A percentile compares a stretch with the other conserved stretches of the same genome.
These are phyloP conservation scores for Globisporangium cystogenes DNA, from an alignment of 352 stramenopile genomes.

Conservation along the genomic window DNA sequence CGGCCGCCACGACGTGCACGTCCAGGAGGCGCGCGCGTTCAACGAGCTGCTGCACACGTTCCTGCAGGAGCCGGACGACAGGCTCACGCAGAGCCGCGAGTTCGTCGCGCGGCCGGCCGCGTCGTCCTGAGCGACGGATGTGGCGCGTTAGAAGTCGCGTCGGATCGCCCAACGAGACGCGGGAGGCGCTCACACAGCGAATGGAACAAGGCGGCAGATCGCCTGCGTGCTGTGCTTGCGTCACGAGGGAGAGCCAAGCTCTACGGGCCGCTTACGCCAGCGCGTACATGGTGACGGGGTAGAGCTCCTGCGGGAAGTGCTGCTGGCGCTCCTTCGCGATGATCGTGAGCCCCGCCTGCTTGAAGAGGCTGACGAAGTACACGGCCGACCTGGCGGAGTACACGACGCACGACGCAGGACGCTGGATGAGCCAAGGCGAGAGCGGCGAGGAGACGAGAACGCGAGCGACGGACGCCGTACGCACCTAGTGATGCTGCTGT, in stretches of 20 bases:
- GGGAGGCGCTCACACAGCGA: not conserved
- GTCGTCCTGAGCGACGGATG: not conserved
- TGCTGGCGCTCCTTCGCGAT: conserved; percentile 79
- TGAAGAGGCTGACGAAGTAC: conserved; percentile 92
- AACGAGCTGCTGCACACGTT: conserved; percentile 63
- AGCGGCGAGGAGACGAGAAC: not conserved
- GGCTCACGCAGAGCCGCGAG: conserved; percentile 77
- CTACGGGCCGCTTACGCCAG: conserved; percentile 30
- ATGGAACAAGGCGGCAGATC: conserved; percentile 24
- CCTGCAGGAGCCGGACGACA: conserved; percentile 70
- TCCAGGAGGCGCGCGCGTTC: conserved; percentile 39
- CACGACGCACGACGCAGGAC: conserved; percentile 1
- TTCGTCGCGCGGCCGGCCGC: conserved; percentile 48
- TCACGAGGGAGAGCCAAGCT: conserved; percentile 1
- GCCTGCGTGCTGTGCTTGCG: conserved; percentile 1
- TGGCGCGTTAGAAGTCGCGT: too few species aligned
- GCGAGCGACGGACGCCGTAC: not conserved
- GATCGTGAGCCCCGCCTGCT: conserved; percentile 86
- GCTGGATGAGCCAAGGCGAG: too few species aligned
- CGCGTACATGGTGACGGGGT: conserved; percentile 94
- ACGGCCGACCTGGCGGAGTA: conserved; percentile 35
- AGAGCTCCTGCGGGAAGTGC: conserved; percentile 94
- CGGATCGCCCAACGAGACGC: too few species aligned
- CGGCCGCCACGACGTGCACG: conserved; percentile 55
- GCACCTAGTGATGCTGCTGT: conserved; percentile 92